Evolutionary conservation across 2,329 filamentous ascomycete species (phyloP).

Genomic region (Nothopassalora personata): DNA sequence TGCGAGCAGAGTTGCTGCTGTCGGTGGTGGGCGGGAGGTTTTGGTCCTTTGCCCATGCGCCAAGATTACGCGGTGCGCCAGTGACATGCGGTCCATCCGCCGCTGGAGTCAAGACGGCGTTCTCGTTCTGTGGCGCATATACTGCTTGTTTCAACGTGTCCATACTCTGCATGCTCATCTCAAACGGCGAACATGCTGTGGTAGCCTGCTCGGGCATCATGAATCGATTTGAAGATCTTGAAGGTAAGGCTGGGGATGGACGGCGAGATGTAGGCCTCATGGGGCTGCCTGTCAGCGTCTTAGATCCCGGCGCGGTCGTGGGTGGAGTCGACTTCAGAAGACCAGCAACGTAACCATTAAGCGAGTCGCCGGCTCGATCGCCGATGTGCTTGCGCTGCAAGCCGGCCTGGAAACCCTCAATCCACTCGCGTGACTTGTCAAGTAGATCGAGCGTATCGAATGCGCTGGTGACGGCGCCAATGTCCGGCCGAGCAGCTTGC

Average conservation of each 20-base stretch:
- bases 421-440: constrained; percentile 27
- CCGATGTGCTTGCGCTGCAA: constrained; percentile 26
- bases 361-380: constrained; percentile 25
- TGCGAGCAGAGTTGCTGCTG: not conserved
- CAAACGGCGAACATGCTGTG: constrained; percentile 14
- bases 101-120: constrained; percentile 29
- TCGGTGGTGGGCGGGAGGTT: constrained; percentile 3
- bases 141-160: constrained; percentile 31
- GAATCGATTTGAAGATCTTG: constrained; percentile 12
- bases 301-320: not conserved
- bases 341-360: constrained; percentile 34
- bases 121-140: constrained; percentile 31
- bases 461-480: constrained; percentile 8
- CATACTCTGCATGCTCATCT: constrained; percentile 20
- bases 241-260: constrained; percentile 21
- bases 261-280: constrained; percentile 21
- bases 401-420: constrained; percentile 31
- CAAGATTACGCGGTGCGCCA: constrained; percentile 25
- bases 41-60: constrained; percentile 28
- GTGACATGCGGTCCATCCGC: constrained; percentile 24
- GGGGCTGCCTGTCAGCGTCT: constrained; percentile 22
- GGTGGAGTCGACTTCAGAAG: constrained; percentile 23
- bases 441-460: constrained; percentile 20
- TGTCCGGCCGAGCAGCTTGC: constrained; percentile 10
- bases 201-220: constrained; percentile 8